Evolutionary conservation across 1,284 basidiomycete species (phyloP), one percentile per base, ranked within the genome.

Genomic region (Boletus semigastroideus): DNA sequence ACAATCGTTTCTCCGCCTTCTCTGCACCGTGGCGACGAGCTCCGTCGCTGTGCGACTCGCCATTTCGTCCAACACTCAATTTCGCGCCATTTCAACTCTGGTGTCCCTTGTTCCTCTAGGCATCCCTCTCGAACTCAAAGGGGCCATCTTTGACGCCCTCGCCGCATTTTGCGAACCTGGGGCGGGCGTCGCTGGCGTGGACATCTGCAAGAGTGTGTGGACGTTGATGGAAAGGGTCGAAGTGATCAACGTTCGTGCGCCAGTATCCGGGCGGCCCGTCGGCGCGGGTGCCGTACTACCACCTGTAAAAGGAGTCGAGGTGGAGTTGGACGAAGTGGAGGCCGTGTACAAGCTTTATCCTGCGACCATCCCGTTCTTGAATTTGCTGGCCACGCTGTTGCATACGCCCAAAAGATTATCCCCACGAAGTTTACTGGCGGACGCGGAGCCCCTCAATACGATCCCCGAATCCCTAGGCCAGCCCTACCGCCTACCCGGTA

Each of bases 91-190:
- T 50, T 84, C 84, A 2, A 87, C 87, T 0, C 74, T 96, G 5
- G 80, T 94, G 40, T 84, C 85, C 5, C 81, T 94, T 37, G 79
- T 92, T 56, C 91, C 90, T 25, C 78, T 92, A 9, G 82, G 87
- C 11, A 80, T 94, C 17, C 90, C 92, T 0, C 74, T 96, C n/a
- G 94, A 98, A 63, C 79, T 98, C 49, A 98, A 98, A 64, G 94
- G 93, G 1, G 83, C 87, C 1, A 74, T 97, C 1, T 87, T 98
- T 53, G 83, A 92, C 34, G 86, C 92, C 0, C 76, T 97, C 6
- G 80, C 91, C 1, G 87, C 93, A 0, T 98, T 98, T 72, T 91
- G 89, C 60, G 77, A 82, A 46, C 84, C 89, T 17, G 88, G 85
- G 14, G 87, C 84, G 1, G 89, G 90, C 5, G 65, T 73, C 7